Evolutionary conservation across 169 alveolate genomes (phyloP).

Genomic region (Eimeria sp.): DNA sequence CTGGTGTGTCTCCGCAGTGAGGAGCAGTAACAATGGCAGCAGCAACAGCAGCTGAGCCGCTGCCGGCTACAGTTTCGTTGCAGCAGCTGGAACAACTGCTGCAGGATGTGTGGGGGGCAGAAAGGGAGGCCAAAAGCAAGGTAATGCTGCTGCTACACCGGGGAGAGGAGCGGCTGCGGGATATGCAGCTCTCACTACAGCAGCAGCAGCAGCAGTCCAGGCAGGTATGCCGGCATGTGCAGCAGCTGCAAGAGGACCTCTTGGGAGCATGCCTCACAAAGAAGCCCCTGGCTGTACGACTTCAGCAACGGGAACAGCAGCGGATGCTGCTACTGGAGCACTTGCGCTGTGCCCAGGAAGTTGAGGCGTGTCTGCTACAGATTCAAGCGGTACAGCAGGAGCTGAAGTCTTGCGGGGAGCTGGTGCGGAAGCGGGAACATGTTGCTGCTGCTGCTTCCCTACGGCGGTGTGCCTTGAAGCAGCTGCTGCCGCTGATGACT

Average conservation of each 20-base stretch:
- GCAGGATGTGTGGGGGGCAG: slow-evolving; percentile 70
- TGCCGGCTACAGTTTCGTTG: slow-evolving; percentile 42
- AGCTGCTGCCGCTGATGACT: slow-evolving; percentile 18
- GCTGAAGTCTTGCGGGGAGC: neutral
- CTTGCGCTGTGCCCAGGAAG: slow-evolving; percentile 9
- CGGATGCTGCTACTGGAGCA: slow-evolving; percentile 12
- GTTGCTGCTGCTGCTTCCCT: slow-evolving; percentile 20
- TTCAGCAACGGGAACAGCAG: slow-evolving; percentile 31
- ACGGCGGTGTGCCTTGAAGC: neutral
- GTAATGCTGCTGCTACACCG: slow-evolving; percentile 43
- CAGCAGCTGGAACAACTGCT: slow-evolving; percentile 11
- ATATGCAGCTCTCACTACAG: slow-evolving; percentile 27
- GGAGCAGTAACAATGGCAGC: slow-evolving; percentile 15
- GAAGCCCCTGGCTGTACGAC: slow-evolving; percentile 19
- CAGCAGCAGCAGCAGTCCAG: slow-evolving; percentile 58
- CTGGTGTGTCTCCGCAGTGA: neutral
- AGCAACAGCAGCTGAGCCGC: slow-evolving; percentile 6
- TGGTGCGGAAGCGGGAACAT: slow-evolving; percentile 1
- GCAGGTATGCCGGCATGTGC: neutral
- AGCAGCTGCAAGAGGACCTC: slow-evolving; percentile 24
- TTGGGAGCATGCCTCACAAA: neutral
- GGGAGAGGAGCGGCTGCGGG: slow-evolving; percentile 52
- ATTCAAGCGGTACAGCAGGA: slow-evolving; percentile 33
- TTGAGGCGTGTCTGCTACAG: slow-evolving; percentile 18
- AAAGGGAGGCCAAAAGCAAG: neutral